A percentile compares a stretch with the other conserved stretches of the same genome.
Conservation (phyloP, 352 stramenopile species). For the Phytophthora colocasiae region DNA sequence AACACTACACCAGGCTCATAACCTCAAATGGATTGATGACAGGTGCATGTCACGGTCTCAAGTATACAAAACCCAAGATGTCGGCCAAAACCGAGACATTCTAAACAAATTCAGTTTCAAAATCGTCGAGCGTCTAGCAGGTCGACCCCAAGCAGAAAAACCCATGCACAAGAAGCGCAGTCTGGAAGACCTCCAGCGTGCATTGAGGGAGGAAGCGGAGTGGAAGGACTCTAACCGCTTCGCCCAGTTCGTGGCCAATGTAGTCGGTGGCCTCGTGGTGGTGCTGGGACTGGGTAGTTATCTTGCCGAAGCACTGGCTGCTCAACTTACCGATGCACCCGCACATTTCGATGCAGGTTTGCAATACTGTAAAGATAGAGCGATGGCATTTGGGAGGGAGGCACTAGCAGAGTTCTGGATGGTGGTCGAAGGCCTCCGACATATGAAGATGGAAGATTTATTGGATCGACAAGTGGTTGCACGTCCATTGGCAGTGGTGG, state of each 20-base stretch:
- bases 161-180: slow-evolving; percentile 39
- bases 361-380: slow-evolving; percentile 13
- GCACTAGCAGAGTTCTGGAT: slow-evolving; percentile 46
- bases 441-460: slow-evolving; percentile 40
- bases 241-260: slow-evolving; percentile 70
- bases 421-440: slow-evolving; percentile 34
- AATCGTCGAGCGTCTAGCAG: slow-evolving; percentile 15
- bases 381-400: slow-evolving; percentile 9
- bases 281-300: slow-evolving; percentile 52
- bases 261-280: slow-evolving; percentile 58
- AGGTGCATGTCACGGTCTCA: background rate
- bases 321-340: slow-evolving; percentile 41
- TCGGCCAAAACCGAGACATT: slow-evolving; percentile 3
- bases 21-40: background rate
- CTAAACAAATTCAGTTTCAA: slow-evolving; percentile 23
- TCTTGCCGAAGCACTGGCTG: slow-evolving; percentile 32
- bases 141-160: background rate
- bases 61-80: slow-evolving; percentile 21
- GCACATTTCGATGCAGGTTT: slow-evolving; percentile 36
- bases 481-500: slow-evolving; percentile 36
- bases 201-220: slow-evolving; percentile 32
- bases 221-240: slow-evolving; percentile 74
- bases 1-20: background rate
- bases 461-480: slow-evolving; percentile 49
- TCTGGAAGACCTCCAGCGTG: slow-evolving; percentile 31